Evolutionary conservation across 805 yeast species (phyloP).

Genomic region (Komagataella phaffii): DNA sequence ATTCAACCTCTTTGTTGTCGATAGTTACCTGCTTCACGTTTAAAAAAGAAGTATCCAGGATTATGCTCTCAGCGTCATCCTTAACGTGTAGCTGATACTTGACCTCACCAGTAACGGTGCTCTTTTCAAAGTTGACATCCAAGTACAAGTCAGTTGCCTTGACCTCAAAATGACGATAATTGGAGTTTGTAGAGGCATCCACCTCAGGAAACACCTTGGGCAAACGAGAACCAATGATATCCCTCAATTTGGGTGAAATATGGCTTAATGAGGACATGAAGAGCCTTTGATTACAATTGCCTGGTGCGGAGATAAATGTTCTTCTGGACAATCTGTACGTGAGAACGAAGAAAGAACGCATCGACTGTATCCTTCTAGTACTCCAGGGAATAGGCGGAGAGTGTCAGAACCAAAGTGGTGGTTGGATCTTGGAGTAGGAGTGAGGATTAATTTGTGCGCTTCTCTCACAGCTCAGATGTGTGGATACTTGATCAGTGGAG

Average conservation of each 20-base stretch:
- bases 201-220: slow-evolving; percentile 34
- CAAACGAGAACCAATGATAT: slow-evolving; percentile 14
- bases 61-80: slow-evolving; percentile 20
- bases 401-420: neutral
- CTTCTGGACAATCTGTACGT: neutral
- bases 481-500: neutral
- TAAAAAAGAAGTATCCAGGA: slow-evolving; percentile 60
- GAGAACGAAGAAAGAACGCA: neutral
- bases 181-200: slow-evolving; percentile 74
- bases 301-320: neutral
- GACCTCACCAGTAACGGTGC: slow-evolving; percentile 43
- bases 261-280: slow-evolving; percentile 2
- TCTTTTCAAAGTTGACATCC: slow-evolving; percentile 38
- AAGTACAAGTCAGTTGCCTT: slow-evolving; percentile 37
- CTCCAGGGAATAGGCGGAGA: neutral
- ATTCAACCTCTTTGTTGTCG: slow-evolving; percentile 22
- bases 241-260: slow-evolving; percentile 3
- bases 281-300: neutral
- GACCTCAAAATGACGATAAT: slow-evolving; percentile 42
- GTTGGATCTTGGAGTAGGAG: neutral
- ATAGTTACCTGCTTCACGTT: slow-evolving; percentile 29
- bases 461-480: neutral
- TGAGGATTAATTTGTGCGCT: neutral
- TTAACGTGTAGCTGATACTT: slow-evolving; percentile 25
- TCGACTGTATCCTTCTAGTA: neutral